Base-by-base conservation (phyloP, 2,329 filamentous ascomycete genomes). In the Delphinella strobiligena region DNA sequence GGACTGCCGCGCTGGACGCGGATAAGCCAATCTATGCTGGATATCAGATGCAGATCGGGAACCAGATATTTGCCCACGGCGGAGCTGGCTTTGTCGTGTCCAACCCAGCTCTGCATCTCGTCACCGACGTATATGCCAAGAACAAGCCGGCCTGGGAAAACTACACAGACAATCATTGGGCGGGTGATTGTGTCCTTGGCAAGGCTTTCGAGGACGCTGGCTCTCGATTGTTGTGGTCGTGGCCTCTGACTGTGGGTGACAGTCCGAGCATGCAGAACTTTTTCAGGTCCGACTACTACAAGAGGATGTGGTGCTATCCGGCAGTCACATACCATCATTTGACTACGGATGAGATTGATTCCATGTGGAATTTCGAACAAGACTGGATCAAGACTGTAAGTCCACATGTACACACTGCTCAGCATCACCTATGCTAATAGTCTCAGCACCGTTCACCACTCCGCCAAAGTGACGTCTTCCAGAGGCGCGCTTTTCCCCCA, bases 51-150 rank as follows among this genome's bases (percentile, higher is more conserved):
- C 53, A 50, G 38, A 55, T 65, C 40, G 58, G 56, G 30, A 44
- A 54, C 2, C 46, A 60, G 2, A 48, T 58, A 4, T 62, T 66
- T 27, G 64, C 58, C 0, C 63, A 67, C 38, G 58, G 60, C 24
- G 62, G 63, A 3, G 54, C 61, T 5, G 64, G 61, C 3, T 65
- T 65, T 15, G 36, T 68, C 14, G 43, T 67, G 9, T 66, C 64
- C 1, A 53, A 59, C 16, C 54, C 58, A 4, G 63, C 65, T 0
- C 40, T 66, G 19, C 45, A 55, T 19, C 45, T 44, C 7, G 50
- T 42, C 2, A 51, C 46, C 5, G 36, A 48, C 27, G 60, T 66
- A 24, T 69, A 67, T 41, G 52, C 55, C 1, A 45, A 52, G 4
- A 58, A 67, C 35, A 51, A 63, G 2, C 49, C 60, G 16, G 42